Conservation (phyloP, 345 rosid species). For the Crucihimalaya himalaica region DNA sequence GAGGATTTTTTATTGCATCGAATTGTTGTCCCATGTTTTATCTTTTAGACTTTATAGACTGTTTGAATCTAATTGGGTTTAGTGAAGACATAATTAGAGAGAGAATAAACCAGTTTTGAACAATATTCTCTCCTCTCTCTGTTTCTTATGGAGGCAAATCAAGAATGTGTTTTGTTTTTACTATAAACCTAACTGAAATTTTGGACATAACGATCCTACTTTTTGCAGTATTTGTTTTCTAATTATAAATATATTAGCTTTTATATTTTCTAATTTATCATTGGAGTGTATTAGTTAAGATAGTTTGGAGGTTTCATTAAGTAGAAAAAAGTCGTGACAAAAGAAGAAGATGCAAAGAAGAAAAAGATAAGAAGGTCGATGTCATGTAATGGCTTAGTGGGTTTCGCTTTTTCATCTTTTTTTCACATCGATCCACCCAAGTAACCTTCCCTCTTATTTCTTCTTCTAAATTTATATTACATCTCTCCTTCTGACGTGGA, state of each 20-base stretch:
- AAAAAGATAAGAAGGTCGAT: slow-evolving; percentile 42
- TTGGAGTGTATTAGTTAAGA: slow-evolving; percentile 23
- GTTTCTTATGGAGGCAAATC: neutral
- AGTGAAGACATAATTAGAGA: slow-evolving; percentile 35
- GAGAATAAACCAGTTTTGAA: neutral
- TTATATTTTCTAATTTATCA: too few relatives aligned
- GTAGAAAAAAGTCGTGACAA: slow-evolving; percentile 44
- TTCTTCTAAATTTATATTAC: slow-evolving; percentile 5
- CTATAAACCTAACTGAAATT: neutral
- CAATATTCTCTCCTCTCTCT: neutral
- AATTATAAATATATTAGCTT: neutral
- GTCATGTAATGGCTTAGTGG: slow-evolving; percentile 58
- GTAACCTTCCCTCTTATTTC: slow-evolving; percentile 52
- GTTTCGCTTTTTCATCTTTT: slow-evolving; percentile 47
- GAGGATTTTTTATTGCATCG: slow-evolving; percentile 25
- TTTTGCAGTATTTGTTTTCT: neutral
- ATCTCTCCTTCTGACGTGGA: slow-evolving; percentile 22
- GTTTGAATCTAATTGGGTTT: slow-evolving; percentile 39
- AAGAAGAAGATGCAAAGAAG: slow-evolving; percentile 38
- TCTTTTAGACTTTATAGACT: slow-evolving; percentile 29
- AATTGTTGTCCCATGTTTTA: slow-evolving; percentile 31
- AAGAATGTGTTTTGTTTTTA: slow-evolving; percentile 28
- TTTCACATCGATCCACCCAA: slow-evolving; percentile 48
- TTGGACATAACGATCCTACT: slow-evolving; percentile 1
- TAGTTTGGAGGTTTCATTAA: slow-evolving; percentile 29